Percentiles rank a stretch among this genome's conserved stretches.
Conservation (phyloP, 257 asterid species). For the Oldenlandia corymbosa region DNA sequence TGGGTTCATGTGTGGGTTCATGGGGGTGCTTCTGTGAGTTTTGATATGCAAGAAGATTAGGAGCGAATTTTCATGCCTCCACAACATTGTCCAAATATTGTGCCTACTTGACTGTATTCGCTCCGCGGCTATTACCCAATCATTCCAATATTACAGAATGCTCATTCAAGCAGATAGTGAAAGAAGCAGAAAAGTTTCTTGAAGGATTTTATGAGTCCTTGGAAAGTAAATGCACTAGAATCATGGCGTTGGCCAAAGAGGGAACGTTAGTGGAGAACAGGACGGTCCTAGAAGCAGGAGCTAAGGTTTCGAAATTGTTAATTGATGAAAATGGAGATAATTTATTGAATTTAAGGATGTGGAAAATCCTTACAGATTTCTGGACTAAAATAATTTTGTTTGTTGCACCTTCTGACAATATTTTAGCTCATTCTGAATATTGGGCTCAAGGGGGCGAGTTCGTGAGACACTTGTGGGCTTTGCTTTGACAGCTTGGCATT, state of each 20-base stretch:
- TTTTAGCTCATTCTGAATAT: background rate
- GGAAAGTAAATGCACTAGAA: background rate
- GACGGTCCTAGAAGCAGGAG: background rate
- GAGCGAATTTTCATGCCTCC: background rate
- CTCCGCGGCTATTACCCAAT: background rate
- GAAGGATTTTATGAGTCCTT: background rate
- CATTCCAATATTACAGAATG: background rate
- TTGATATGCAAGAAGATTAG: background rate
- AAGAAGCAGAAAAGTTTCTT: background rate
- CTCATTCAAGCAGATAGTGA: background rate
- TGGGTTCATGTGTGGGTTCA: too few relatives aligned
- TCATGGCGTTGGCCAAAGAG: background rate
- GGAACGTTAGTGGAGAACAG: background rate
- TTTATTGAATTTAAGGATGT: background rate
- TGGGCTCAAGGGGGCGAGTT: constrained; percentile 9
- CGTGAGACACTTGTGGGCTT: constrained; percentile 11
- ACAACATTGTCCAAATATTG: background rate
- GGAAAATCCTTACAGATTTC: constrained; percentile 1
- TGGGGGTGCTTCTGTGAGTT: too few relatives aligned
- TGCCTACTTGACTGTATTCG: constrained; percentile 8
- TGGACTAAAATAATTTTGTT: constrained; percentile 8
- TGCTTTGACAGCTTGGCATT: constrained; percentile 6
- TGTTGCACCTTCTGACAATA: constrained; percentile 8
- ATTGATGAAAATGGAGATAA: background rate
- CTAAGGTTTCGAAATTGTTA: background rate